Percentiles rank a stretch among this genome's conserved stretches.
phyloP scores from a whole-genome alignment of 2,329 filamentous ascomycete species.

The Venturia nashicola region DNA sequence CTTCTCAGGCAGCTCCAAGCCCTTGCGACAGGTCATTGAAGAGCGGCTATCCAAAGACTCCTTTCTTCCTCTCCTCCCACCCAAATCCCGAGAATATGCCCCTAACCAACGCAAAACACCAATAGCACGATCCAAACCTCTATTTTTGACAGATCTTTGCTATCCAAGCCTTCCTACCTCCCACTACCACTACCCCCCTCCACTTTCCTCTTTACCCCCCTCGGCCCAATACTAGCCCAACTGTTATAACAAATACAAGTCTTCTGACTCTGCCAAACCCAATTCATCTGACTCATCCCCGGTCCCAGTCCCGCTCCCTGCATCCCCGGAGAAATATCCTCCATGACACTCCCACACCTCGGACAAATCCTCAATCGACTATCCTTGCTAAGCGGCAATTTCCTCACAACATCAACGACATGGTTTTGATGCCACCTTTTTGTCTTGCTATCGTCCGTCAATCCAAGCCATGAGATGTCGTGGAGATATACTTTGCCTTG shows the following conservation, averaged over 20 bases:
- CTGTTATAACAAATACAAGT: slow-evolving; percentile 11
- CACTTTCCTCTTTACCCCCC: background rate
- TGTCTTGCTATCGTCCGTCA: slow-evolving; percentile 45
- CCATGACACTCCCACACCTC: slow-evolving; percentile 33
- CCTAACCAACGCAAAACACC: too few relatives aligned
- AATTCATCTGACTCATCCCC: background rate
- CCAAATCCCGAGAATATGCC: too few relatives aligned
- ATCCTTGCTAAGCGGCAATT: slow-evolving; percentile 27
- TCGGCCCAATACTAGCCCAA: slow-evolving; percentile 5
- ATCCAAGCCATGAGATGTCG: slow-evolving; percentile 57
- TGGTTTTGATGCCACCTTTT: slow-evolving; percentile 49
- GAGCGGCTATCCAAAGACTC: too few relatives aligned
- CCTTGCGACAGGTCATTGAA: too few relatives aligned
- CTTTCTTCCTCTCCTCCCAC: too few relatives aligned
- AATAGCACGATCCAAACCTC: too few relatives aligned
- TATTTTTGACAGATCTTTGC: too few relatives aligned
- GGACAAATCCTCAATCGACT: slow-evolving; percentile 28
- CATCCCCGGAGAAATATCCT: slow-evolving; percentile 25
- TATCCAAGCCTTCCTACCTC: too few relatives aligned
- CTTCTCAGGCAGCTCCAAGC: too few relatives aligned
- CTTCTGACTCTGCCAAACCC: slow-evolving; percentile 11
- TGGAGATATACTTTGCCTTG: slow-evolving; percentile 59
- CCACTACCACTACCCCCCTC: background rate
- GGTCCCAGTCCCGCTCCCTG: too few relatives aligned
- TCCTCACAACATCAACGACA: slow-evolving; percentile 46